phyloP scores from a whole-genome alignment of 495 filamentous ascomycete species.

The Hyphodiscus hymeniophilus region DNA sequence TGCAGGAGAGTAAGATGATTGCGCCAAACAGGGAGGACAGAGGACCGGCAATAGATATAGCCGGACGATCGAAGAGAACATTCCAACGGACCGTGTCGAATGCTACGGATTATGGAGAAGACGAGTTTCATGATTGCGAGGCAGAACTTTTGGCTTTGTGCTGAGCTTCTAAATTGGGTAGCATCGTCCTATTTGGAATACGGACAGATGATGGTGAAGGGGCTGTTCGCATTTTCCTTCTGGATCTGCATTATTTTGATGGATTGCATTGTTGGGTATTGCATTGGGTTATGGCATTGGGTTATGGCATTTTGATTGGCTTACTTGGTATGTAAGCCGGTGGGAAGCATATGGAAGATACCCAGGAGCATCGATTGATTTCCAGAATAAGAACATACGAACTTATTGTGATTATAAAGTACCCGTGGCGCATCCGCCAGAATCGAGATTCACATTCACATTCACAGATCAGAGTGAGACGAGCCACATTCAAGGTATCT shows the following conservation, averaged over 20 bases:
- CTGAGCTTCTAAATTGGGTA: too few species aligned
- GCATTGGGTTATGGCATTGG: not conserved
- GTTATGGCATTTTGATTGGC: not conserved
- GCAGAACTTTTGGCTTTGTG: slow-evolving; percentile 10
- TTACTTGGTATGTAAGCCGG: not conserved
- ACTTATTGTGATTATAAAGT: not conserved
- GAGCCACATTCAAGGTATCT: not conserved
- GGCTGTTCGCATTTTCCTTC: not conserved
- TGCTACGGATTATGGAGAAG: slow-evolving; percentile 22
- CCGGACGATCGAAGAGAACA: not conserved
- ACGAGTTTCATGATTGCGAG: slow-evolving; percentile 12
- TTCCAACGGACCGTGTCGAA: slow-evolving; percentile 3
- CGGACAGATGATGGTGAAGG: too few species aligned
- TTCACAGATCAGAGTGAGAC: not conserved
- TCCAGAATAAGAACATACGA: not conserved
- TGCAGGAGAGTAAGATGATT: slow-evolving; percentile 15
- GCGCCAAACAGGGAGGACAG: not conserved
- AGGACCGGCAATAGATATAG: not conserved
- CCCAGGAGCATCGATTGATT: not conserved
- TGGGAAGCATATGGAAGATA: slow-evolving; percentile 1
- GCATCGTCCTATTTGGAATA: too few species aligned
- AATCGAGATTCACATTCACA: not conserved
- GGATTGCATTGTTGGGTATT: not conserved
- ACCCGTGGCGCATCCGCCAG: too few species aligned
- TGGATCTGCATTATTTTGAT: not conserved